Base-by-base conservation (phyloP, 2,329 filamentous ascomycete genomes). In the Diplodia scrobiculata region DNA sequence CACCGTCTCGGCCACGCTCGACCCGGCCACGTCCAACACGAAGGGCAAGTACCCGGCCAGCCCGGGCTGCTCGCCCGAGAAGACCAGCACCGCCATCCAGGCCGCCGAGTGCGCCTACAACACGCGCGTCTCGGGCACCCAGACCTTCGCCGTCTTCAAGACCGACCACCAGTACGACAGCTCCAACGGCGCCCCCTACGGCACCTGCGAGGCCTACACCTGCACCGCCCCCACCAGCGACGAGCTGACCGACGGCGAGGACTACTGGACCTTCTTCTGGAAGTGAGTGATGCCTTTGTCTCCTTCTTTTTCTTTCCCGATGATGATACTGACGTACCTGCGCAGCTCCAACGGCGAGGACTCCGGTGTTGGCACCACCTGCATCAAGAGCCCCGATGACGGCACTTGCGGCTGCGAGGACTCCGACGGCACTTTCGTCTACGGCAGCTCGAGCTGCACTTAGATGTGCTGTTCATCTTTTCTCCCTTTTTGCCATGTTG, bases 91-190 rank as follows among this genome's bases (percentile, higher is more conserved):
- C 25, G 75, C 73, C 53, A 79, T 80, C 68, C 78, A 80, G 71
- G 78, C 78, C 27, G 77, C 79, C 50, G 79, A 80, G 68, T 80
- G 78, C 72, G 71, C 73, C 58, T 73, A 79, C 71, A 80, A 79
- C 72, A 79, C 77, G 0, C 77, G 77, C 41, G 75, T 73, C 48
- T 71, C 70, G 14, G 68, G 70, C 38, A 73, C 67, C 0, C 75
- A 80, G 67, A 79, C 77, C 13, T 80, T 79, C 51, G 78, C 77
- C 52, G 71, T 79, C 58, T 79, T 79, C 71, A 41, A 52, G 60
- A 77, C 75, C 5, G 79, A 84, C 71, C 80, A 82, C 71, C 70
- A 81, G 65, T 81, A 82, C 70, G 79, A 83, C 68, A 69, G 67
- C 21, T 70, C 70, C 67, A 62, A 82, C 66, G 82, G 82, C 27